Base-by-base conservation (phyloP, 768 basidiomycete species). In the Lentinus tigrinus region DNA sequence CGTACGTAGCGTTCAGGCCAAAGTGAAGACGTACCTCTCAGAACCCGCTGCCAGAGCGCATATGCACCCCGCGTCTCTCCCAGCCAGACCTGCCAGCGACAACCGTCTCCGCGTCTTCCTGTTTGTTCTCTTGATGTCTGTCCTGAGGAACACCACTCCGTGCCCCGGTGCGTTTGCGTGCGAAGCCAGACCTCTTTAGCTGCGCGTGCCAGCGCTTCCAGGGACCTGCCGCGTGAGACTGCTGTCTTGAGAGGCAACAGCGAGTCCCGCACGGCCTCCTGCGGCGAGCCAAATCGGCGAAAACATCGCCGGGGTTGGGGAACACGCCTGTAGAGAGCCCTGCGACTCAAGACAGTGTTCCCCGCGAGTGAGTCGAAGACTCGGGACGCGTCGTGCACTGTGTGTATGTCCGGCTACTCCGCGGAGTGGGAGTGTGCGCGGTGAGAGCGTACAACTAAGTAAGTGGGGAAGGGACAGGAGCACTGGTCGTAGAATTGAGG, bases 231-330 rank as follows among this genome's bases (percentile, higher is more conserved):
- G 66, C 61, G 56, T 62, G 55, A 47, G 56, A 59, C 70, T 65
- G 63, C 64, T 53, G 56, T 54, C 62, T 52, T 62, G 52, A 57
- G 63, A 55, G 26, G 47, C 19, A 58, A 61, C 58, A 56, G 65
- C 68, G 63, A 64, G 60, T 58, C 63, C 62, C 21, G 54, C 57
- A 42, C 34, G 48, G 69, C 66, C 74, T 76, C 70, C 79, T 78
- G 81, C 81, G 84, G 83, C 71, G 73, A 75, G 74, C 77, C 74
- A 67, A 79, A 79, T 69, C 63, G 67, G 66, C 77, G 57, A 58
- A 78, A 84, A 83, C 69, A 48, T 77, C 77, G 69, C 84, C 84
- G 81, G 80, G 77, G 63, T 64, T 77, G 77, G 74, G 75, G 73
- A 69, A 48, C 57, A 62, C 54, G 60, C 64, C 57, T 58, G 50